Percentiles rank a stretch among this genome's conserved stretches.
Evolutionary conservation across 2,329 filamentous ascomycete species (phyloP).

Genomic region (Blastomyces silverae): DNA sequence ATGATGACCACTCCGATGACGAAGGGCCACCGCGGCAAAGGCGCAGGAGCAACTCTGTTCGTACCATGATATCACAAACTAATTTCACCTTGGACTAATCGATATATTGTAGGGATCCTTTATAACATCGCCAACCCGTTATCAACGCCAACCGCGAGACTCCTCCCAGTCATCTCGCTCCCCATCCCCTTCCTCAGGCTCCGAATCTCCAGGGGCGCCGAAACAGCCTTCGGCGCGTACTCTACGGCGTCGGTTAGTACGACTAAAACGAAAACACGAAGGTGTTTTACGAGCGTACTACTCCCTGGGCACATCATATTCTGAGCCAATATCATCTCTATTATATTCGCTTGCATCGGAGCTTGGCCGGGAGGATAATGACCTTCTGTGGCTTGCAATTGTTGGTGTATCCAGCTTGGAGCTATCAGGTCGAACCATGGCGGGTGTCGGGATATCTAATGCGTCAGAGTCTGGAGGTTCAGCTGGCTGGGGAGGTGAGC

Average conservation of each 20-base stretch:
- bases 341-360: conserved; percentile 93
- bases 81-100: conserved; percentile 17
- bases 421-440: conserved; percentile 77
- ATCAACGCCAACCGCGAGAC: conserved; percentile 34
- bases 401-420: conserved; percentile 93
- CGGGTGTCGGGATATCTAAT: conserved; percentile 62
- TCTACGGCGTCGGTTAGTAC: conserved; percentile 65
- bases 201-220: conserved; percentile 37
- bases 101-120: conserved; percentile 32
- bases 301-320: conserved; percentile 77
- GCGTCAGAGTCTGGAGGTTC: conserved; percentile 49
- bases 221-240: conserved; percentile 63
- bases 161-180: conserved; percentile 44
- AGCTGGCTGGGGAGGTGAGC: conserved; percentile 71
- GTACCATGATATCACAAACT: conserved; percentile 8
- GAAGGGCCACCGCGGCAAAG: conserved; percentile 71
- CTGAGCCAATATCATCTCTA: conserved; percentile 89
- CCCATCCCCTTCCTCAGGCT: conserved; percentile 39
- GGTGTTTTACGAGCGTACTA: conserved; percentile 74
- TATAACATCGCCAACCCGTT: conserved; percentile 40
- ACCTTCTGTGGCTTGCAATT: conserved; percentile 89
- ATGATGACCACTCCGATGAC: conserved; percentile 50
- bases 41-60: conserved; percentile 79
- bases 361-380: conserved; percentile 91
- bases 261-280: conserved; percentile 71